Evolutionary conservation across 2,329 filamentous ascomycete species (phyloP), one percentile per base, ranked within the genome.

Genomic region (Aspergillus fumigatiaffinis): DNA sequence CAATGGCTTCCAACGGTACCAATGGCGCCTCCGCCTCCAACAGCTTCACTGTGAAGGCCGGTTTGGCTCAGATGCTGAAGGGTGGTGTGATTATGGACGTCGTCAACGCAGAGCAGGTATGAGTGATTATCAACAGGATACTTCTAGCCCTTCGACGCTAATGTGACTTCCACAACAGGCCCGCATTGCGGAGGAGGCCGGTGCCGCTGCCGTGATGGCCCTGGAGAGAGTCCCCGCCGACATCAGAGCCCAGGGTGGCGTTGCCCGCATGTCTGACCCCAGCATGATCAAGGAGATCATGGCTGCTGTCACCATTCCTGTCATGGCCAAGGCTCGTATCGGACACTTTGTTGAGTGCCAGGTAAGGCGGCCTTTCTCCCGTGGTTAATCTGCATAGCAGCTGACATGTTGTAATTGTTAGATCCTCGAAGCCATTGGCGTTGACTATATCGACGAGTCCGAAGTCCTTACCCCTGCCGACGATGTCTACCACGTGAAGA

Each of bases 11-110:
- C 57, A 68, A 65, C 57, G 67, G 61, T 32, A 51, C 53, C 38
- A 70, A 71, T 57, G 71, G 69, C 59, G 61, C 65, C 60, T 59
- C 69, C 63, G 66, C 76, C 51, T 73, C 76, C 63, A 79, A 80
- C 64, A 82, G 85, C 76, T 96, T 97, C 77, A 87, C 87, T 66
- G 88, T 97, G 83, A 99, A 99, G 84, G 89, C 91, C 54, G 94
- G 93, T 58, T 82, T 99, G 63, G 94, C 94, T 25, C 90, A 96
- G 77, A 99, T 99, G 94, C 82, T 97, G 78, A 97, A 97, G 83
- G 94, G 94, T 73, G 94, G 94, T 70, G 94, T 99, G 64, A 99
- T 99, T 78, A 99, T 99, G 94, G 94, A 99, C 77, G 94, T 97
- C 57, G 91, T 95, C 62, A 91, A 93, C 75, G 90, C 92, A 26